These are phyloP conservation scores for Pichia sp. DNA, from an alignment of 1,139 yeast genomes.

Conservation along the genomic window DNA sequence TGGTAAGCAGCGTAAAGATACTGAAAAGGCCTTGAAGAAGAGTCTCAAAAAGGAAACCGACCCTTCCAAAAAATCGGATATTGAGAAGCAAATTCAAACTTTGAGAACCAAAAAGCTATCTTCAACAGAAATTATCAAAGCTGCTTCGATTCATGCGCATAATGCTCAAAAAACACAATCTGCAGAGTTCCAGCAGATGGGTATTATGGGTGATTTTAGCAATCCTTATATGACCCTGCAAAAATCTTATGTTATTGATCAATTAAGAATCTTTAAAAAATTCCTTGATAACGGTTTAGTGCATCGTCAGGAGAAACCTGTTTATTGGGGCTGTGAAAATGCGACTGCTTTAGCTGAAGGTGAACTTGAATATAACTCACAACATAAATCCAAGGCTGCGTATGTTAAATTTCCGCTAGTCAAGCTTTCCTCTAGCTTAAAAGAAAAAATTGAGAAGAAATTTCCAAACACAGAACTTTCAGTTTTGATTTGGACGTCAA, in stretches of 20 bases:
- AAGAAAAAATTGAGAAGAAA: constrained; percentile 1
- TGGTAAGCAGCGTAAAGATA: constrained; percentile 21
- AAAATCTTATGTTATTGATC: constrained; percentile 63
- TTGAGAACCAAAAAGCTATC: constrained; percentile 23
- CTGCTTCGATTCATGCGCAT: constrained; percentile 63
- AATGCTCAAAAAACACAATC: constrained; percentile 58
- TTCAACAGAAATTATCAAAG: constrained; percentile 48
- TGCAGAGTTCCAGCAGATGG: constrained; percentile 57
- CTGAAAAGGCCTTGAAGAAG: constrained; percentile 29
- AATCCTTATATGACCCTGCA: constrained; percentile 66
- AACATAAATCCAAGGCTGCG: constrained; percentile 64
- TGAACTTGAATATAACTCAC: constrained; percentile 77
- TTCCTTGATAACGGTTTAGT: constrained; percentile 63
- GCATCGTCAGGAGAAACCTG: constrained; percentile 84
- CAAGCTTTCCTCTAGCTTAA: constrained; percentile 1
- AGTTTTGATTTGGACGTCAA: constrained; percentile 85
- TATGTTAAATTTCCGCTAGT: constrained; percentile 57
- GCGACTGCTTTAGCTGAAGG: constrained; percentile 95
- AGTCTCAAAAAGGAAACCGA: constrained; percentile 20
- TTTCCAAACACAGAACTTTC: not conserved
- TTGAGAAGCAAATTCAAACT: constrained; percentile 10
- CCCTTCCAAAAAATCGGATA: constrained; percentile 10
- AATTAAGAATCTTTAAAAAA: constrained; percentile 58
- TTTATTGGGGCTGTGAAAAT: constrained; percentile 95
- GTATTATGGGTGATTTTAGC: constrained; percentile 77